Evolutionary conservation across 1,284 basidiomycete species (phyloP), one percentile per base, ranked within the genome.

Genomic region (Mycosarcoma maydis): DNA sequence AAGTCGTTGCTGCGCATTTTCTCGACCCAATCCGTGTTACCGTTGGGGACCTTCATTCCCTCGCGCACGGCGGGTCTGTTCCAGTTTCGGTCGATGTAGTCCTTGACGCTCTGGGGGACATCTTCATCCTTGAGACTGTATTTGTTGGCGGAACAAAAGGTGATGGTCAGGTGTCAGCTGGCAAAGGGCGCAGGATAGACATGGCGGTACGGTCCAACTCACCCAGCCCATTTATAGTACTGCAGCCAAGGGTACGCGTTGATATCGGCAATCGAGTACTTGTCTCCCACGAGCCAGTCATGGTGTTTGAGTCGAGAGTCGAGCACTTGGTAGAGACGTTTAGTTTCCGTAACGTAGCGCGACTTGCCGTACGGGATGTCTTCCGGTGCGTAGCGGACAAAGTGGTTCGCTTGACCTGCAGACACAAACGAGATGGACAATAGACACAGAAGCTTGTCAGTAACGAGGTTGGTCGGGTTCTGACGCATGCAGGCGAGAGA

Each of bases 201-300:
- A 13, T 7, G 13, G 27, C 6, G 27, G 27, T 7, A 13, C 6
- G 27, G 27, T 6, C 6, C 6, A 29, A 29, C 27, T 29, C 13
- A 29, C 27, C 27, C 61, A 1, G 66, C 61, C 61, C 56, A 61
- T 24, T 65, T 68, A 45, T 61, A 60, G 29, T 59, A 60, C 33
- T 65, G 56, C n/a, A 69, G 43, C 73, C 75, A 77, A 10, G 70
- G 62, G 30, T 64, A 77, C 9, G 64, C 73, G 45, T 75, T 75
- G 23, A 71, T 71, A 39, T 76, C 75, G 36, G 72, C 72, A 20
- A 77, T 65, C 22, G 55, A 56, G 52, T 72, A 73, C 48, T 75
- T 75, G 36, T 72, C 66, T 0, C 73, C 73, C 2, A 77, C 75
- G 6, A 77, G 50, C 70, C 73, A 77, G 45, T 69, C 64, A 44